Percentiles rank a stretch among this genome's conserved stretches.
These are phyloP conservation scores for Pseudogymnoascus sp. DNA, from an alignment of 2,329 filamentous ascomycete species.

Conservation along the genomic window DNA sequence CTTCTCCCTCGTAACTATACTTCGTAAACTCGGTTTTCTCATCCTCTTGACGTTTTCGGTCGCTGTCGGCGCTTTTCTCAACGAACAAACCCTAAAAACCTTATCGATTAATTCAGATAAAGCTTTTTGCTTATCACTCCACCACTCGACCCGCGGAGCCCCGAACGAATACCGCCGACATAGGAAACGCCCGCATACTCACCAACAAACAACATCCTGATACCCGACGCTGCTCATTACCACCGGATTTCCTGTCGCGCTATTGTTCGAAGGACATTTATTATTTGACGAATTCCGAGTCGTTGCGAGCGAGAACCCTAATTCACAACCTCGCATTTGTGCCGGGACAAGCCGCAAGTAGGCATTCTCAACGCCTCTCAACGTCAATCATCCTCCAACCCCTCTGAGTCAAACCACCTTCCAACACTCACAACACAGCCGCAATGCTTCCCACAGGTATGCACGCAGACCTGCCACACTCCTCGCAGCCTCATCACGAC, in stretches of 20 bases:
- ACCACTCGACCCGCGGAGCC: not conserved
- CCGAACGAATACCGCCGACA: not conserved
- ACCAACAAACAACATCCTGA: not conserved
- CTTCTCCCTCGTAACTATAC: not conserved
- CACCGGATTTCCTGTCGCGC: not conserved
- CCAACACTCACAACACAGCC: not conserved
- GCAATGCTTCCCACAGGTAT: conserved; percentile 8
- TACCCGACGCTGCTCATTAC: not conserved
- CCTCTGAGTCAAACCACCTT: not conserved
- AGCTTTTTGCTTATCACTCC: conserved; percentile 8
- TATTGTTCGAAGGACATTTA: not conserved
- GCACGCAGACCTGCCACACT: not conserved
- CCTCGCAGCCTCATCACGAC: not conserved
- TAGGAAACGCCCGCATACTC: not conserved
- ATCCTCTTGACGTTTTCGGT: not conserved
- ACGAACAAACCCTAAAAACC: conserved; percentile 6
- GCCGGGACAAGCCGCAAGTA: conserved; percentile 1
- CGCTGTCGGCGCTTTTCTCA: not conserved
- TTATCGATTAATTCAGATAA: conserved; percentile 5
- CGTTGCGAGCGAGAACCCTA: not conserved
- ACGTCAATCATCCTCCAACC: not conserved
- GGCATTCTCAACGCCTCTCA: conserved; percentile 9
- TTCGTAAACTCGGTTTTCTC: not conserved
- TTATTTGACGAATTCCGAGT: not conserved
- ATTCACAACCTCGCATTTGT: not conserved